Percentiles rank a stretch among this genome's conserved stretches.
phyloP scores from a whole-genome alignment of 805 yeast species.

The Pichia insulana region DNA sequence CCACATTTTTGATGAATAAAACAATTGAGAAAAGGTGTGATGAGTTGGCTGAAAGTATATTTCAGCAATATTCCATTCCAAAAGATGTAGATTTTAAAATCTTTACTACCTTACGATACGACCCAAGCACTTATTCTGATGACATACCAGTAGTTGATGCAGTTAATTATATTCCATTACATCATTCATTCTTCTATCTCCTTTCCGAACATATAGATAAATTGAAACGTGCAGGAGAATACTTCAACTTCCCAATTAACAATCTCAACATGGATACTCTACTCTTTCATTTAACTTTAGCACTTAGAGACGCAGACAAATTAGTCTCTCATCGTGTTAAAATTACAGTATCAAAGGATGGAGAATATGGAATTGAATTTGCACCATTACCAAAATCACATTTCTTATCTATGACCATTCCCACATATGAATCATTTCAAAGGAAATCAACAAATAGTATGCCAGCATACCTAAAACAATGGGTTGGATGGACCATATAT shows the following conservation, averaged over 20 bases:
- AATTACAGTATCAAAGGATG: constrained; percentile 29
- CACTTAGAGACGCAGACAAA: constrained; percentile 25
- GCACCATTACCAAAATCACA: constrained; percentile 13
- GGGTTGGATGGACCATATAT: constrained; percentile 47
- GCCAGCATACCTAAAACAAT: constrained; percentile 2
- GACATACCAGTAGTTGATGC: constrained; percentile 18
- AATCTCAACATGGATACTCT: constrained; percentile 29
- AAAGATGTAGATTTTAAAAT: constrained; percentile 46
- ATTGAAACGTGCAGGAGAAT: constrained; percentile 42
- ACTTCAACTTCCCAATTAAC: constrained; percentile 39
- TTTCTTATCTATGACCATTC: constrained; percentile 2
- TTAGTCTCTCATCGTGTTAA: constrained; percentile 39
- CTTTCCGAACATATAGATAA: constrained; percentile 58
- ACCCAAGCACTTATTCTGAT: constrained; percentile 42
- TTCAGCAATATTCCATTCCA: constrained; percentile 67
- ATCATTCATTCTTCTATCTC: constrained; percentile 43
- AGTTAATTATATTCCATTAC: constrained; percentile 17
- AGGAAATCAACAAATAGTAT: not conserved
- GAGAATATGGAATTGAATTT: constrained; percentile 27
- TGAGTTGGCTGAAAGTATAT: constrained; percentile 76
- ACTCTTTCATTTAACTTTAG: constrained; percentile 36
- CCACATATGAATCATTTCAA: constrained; percentile 4
- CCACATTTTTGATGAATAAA: no score
- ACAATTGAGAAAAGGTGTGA: constrained; percentile 32
- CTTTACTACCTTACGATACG: constrained; percentile 68